A percentile compares a stretch with the other conserved stretches of the same genome.
Evolutionary conservation across 352 stramenopile genomes (phyloP).

Genomic region (Plasmopara muralis): DNA sequence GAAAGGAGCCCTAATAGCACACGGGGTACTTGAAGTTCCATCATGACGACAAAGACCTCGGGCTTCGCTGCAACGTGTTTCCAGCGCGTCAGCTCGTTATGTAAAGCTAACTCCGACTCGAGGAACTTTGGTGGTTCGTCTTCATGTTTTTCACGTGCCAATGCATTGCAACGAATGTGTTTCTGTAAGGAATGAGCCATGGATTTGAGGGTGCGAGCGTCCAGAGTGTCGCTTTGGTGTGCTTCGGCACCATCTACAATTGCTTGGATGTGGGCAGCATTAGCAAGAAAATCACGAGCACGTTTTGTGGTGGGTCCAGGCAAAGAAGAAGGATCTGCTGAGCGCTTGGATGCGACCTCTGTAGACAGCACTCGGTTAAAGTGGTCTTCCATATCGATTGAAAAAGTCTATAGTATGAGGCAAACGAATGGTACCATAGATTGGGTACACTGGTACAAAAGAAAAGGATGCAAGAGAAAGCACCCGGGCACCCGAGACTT

Average conservation of each 20-base stretch:
- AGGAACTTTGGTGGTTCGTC: conserved; percentile 79
- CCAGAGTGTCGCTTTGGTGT: conserved; percentile 45
- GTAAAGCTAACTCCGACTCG: conserved; percentile 70
- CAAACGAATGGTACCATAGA: too few relatives aligned
- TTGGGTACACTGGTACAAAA: too few relatives aligned
- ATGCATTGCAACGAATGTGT: conserved; percentile 66
- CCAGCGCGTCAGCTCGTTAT: conserved; percentile 49
- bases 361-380: conserved; percentile 52
- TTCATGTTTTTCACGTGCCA: conserved; percentile 71
- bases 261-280: conserved; percentile 30
- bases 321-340: background rate
- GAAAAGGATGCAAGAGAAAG: too few relatives aligned
- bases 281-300: conserved; percentile 10
- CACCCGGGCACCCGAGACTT: too few relatives aligned
- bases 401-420: too few relatives aligned
- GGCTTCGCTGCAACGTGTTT: conserved; percentile 55
- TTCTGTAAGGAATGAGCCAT: conserved; percentile 65
- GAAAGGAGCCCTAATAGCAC: conserved; percentile 70
- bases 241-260: conserved; percentile 39
- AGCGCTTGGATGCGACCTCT: conserved; percentile 21
- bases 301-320: conserved; percentile 10
- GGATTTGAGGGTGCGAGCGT: conserved; percentile 65
- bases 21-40: conserved; percentile 54
- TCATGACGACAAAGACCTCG: conserved; percentile 43
- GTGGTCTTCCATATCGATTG: conserved; percentile 41